Conservation (phyloP, 306 rosid genomes). For the Dalbergia cultrata region DNA sequence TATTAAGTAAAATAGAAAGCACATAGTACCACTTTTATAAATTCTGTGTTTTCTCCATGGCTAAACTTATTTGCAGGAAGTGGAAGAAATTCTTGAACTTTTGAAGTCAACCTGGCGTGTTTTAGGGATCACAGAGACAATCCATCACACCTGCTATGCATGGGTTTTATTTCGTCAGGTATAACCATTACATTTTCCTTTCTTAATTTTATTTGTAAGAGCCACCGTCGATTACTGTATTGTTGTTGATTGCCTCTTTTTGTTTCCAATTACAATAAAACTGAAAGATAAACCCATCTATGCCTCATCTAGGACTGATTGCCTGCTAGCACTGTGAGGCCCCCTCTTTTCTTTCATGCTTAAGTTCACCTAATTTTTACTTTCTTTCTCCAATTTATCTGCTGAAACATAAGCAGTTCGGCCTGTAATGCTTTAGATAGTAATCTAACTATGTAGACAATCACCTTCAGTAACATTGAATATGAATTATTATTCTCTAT, state of each 20-base stretch:
- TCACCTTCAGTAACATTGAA: not conserved
- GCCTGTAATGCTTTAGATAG: not conserved
- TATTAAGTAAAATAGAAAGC: slow-evolving; percentile 18
- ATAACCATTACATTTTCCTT: slow-evolving; percentile 33
- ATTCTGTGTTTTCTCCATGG: slow-evolving; percentile 36
- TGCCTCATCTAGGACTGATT: slow-evolving; percentile 8
- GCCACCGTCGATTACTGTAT: slow-evolving; percentile 26
- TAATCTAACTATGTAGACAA: not conserved
- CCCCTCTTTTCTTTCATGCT: not conserved
- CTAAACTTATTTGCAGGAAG: slow-evolving; percentile 74
- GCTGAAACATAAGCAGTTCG: not conserved
- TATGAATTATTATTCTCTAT: not conserved
- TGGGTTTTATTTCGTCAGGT: slow-evolving; percentile 99
- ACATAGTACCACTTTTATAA: not conserved
- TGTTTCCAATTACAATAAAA: slow-evolving; percentile 1
- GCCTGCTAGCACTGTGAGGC: not conserved
- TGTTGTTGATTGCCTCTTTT: slow-evolving; percentile 24
- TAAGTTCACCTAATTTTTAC: not conserved
- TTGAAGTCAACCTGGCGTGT: slow-evolving; percentile 98
- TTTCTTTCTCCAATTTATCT: not conserved
- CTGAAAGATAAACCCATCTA: not conserved
- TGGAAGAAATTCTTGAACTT: slow-evolving; percentile 96
- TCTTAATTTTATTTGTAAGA: slow-evolving; percentile 23
- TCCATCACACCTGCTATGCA: slow-evolving; percentile 91
- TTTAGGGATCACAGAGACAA: slow-evolving; percentile 96